phyloP scores from a whole-genome alignment of 257 asterid genomes.

The Phtheirospermum japonicum region DNA sequence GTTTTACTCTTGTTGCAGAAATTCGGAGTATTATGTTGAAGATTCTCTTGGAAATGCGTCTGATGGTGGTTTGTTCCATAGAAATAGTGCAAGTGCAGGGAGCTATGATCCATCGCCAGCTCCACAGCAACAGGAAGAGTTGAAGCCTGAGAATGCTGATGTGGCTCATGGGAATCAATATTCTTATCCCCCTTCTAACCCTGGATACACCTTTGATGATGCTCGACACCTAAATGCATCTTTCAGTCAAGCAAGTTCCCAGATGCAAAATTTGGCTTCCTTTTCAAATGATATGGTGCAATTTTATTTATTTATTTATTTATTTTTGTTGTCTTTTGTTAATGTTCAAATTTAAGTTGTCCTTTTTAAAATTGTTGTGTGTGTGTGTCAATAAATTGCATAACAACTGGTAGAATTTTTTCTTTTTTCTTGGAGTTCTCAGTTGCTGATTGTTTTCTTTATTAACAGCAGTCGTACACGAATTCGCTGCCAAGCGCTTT shows the following conservation, averaged over 20 bases:
- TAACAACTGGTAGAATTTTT: too few relatives aligned
- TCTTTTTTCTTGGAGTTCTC: not conserved
- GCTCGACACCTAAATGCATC: constrained; percentile 50
- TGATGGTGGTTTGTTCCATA: constrained; percentile 63
- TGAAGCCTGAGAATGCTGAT: constrained; percentile 69
- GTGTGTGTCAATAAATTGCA: too few relatives aligned
- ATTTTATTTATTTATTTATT: too few relatives aligned
- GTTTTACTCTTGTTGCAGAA: constrained; percentile 47
- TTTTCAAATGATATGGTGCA: constrained; percentile 67
- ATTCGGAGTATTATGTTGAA: constrained; percentile 67
- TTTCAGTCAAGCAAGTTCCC: constrained; percentile 48
- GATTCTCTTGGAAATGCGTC: constrained; percentile 63
- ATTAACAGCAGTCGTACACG: constrained; percentile 56
- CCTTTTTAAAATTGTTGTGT: too few relatives aligned
- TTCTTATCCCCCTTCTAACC: constrained; percentile 51
- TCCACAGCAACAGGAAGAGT: constrained; percentile 59
- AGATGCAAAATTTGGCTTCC: constrained; percentile 54
- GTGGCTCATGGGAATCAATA: constrained; percentile 64
- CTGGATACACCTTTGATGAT: constrained; percentile 55
- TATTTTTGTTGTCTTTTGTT: too few relatives aligned
- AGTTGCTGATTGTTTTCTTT: constrained; percentile 17
- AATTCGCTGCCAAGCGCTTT: constrained; percentile 61
- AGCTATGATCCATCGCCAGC: constrained; percentile 60
- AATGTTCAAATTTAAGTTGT: too few relatives aligned
- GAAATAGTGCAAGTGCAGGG: constrained; percentile 53